Conservation (phyloP, 257 asterid species). For the Solanum okadae region DNA sequence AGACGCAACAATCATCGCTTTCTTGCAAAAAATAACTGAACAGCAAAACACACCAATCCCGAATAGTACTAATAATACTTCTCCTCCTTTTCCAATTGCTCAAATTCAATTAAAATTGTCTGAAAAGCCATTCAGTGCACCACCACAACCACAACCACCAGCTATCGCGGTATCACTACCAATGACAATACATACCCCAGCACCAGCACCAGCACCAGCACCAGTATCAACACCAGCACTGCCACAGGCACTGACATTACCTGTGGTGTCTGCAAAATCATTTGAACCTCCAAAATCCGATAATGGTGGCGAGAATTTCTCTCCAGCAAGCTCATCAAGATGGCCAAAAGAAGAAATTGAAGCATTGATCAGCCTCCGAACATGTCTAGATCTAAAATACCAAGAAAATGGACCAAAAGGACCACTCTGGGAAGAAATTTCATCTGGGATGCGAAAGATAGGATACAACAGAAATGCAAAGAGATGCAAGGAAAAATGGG, state of each 20-base stretch:
- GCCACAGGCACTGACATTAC: neutral
- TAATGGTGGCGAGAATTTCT: constrained; percentile 5
- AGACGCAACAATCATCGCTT: constrained; percentile 64
- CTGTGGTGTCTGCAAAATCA: neutral
- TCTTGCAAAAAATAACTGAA: constrained; percentile 51
- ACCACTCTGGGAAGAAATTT: constrained; percentile 78
- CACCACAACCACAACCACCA: neutral
- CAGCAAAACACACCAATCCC: constrained; percentile 30
- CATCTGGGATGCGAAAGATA: constrained; percentile 59
- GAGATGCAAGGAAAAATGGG: constrained; percentile 92
- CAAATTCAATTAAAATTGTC: constrained; percentile 6
- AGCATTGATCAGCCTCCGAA: constrained; percentile 60
- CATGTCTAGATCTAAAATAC: constrained; percentile 16
- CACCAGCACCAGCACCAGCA: neutral
- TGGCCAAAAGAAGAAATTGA: constrained; percentile 83
- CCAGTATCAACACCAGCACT: neutral
- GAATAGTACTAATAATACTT: neutral
- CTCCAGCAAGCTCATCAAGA: constrained; percentile 27
- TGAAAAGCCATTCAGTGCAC: neutral
- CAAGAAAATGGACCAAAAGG: constrained; percentile 28
- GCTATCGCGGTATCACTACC: neutral
- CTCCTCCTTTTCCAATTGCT: neutral
- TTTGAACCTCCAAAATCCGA: neutral
- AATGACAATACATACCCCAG: neutral
- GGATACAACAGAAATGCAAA: constrained; percentile 70